Evolutionary conservation across 805 yeast genomes (phyloP).

Genomic region (Wickerhamomyces canadensis): DNA sequence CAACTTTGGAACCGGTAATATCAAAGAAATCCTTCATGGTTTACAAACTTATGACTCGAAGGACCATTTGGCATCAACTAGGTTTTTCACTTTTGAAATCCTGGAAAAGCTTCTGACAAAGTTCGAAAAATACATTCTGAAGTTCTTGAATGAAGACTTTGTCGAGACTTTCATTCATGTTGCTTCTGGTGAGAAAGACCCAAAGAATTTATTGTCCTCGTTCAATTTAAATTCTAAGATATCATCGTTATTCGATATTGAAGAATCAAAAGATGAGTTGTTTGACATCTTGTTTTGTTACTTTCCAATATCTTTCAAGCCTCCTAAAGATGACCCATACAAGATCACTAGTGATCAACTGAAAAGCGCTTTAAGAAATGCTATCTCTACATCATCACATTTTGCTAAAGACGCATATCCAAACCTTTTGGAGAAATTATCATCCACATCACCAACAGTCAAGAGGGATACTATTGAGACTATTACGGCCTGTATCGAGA

Average conservation of each 20-base stretch:
- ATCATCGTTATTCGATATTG: conserved; percentile 33
- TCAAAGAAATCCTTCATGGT: conserved; percentile 32
- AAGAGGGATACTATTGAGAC: conserved; percentile 71
- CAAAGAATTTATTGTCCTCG: conserved; percentile 72
- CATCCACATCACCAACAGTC: conserved; percentile 68
- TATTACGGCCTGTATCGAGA: conserved; percentile 47
- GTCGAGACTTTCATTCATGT: conserved; percentile 57
- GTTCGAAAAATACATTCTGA: conserved; percentile 21
- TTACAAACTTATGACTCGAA: conserved; percentile 47
- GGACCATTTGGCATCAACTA: conserved; percentile 52
- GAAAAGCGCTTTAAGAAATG: conserved; percentile 52
- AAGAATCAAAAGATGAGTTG: conserved; percentile 51
- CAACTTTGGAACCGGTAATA: conserved; percentile 35
- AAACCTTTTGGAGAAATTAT: conserved; percentile 70
- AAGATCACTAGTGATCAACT: conserved; percentile 71
- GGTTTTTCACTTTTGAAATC: conserved; percentile 54
- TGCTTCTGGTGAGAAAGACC: conserved; percentile 91
- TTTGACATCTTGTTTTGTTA: conserved; percentile 91
- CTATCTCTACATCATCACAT: conserved; percentile 53
- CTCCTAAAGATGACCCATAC: conserved; percentile 87
- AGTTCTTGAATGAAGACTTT: conserved; percentile 32
- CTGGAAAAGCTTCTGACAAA: conserved; percentile 32
- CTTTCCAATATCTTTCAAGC: conserved; percentile 92
- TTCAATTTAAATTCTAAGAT: conserved; percentile 51
- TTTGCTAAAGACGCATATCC: conserved; percentile 74